Conservation (phyloP, 257 asterid genomes). For the Sherardia arvensis region DNA sequence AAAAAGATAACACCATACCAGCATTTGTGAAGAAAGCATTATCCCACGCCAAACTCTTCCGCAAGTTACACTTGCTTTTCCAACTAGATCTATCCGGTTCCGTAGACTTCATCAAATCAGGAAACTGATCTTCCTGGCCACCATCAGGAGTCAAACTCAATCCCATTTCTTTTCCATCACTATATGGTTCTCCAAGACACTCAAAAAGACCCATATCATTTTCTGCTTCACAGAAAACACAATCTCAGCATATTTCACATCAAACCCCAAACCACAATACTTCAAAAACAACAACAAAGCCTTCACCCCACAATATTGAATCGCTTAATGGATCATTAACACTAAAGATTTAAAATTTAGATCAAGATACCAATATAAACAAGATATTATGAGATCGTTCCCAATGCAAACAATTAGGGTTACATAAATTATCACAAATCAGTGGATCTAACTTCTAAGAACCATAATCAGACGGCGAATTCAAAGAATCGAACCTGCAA, state of each 20-base stretch:
- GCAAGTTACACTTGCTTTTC: conserved; percentile 65
- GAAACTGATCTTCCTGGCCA: conserved; percentile 25
- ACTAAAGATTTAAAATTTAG: neutral
- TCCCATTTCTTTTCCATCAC: conserved; percentile 26
- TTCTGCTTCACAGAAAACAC: conserved; percentile 22
- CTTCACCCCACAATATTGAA: neutral
- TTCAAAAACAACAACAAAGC: neutral
- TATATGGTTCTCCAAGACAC: conserved; percentile 19
- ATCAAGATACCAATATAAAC: neutral
- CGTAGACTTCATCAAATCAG: conserved; percentile 41
- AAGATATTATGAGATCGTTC: neutral
- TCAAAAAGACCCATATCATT: conserved; percentile 11
- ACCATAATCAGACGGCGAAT: neutral
- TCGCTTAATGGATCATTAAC: too few relatives aligned
- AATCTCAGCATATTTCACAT: neutral
- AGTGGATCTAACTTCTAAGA: neutral
- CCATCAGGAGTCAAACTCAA: conserved; percentile 8
- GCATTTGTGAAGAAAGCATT: conserved; percentile 90
- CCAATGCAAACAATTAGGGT: neutral
- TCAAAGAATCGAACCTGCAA: conserved; percentile 28
- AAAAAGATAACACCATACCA: conserved; percentile 33
- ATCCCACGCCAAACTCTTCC: conserved; percentile 96
- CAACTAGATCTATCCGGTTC: conserved; percentile 42
- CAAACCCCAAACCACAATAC: neutral
- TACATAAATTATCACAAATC: neutral